Evolutionary conservation across 2,329 filamentous ascomycete species (phyloP), one percentile per base, ranked within the genome.

Genomic region (Trichocomaceae sp.): DNA sequence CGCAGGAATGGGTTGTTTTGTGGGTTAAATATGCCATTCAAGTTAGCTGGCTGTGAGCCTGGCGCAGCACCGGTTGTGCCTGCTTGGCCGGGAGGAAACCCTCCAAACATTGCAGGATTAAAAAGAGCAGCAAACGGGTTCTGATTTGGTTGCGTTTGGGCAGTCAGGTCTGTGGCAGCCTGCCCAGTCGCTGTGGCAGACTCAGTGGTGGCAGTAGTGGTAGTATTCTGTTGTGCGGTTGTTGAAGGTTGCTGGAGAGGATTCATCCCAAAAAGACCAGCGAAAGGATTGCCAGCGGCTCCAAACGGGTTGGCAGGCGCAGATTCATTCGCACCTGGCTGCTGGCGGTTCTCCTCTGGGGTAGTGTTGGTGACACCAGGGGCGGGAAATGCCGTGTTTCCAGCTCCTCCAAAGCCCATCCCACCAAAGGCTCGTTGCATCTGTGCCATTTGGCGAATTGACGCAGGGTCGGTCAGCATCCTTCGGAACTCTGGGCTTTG

Each of bases 351-450:
- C 58, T 76, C 77, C n/a, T 75, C 71, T 1, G 83, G 85, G 2
- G 90, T 95, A 29, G 84, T 95, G 70, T 96, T 90, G 35, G 92
- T 97, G 19, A 87, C 85, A 8, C 93, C 93, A 1, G 93, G 93
- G 49, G 92, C 92, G 12, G 93, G 91, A 68, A 99, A 97, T 5
- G 83, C 77, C 44, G 67, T 64, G 42, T 74, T 75, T 56, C 72
- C 75, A 53, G 73, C 49, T 37, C 54, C 54, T 23, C 49, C 44
- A 47, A 53, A 47, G 15, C 52, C 53, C 31, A 50, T 47, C 22
- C 77, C 49, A 74, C 86, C 73, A 75, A 85, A 82, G 55, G 74
- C 72, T 57, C 87, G 80, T 67, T 91, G 87, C 83, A 97, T 86
- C 58, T 89, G 84, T 64, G 89, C 83, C 64, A 91, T 89, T 69